Percentiles rank a stretch among this genome's conserved stretches.
Evolutionary conservation across 164 flowering plant species (phyloP).

Genomic region (Malania oleifera): DNA sequence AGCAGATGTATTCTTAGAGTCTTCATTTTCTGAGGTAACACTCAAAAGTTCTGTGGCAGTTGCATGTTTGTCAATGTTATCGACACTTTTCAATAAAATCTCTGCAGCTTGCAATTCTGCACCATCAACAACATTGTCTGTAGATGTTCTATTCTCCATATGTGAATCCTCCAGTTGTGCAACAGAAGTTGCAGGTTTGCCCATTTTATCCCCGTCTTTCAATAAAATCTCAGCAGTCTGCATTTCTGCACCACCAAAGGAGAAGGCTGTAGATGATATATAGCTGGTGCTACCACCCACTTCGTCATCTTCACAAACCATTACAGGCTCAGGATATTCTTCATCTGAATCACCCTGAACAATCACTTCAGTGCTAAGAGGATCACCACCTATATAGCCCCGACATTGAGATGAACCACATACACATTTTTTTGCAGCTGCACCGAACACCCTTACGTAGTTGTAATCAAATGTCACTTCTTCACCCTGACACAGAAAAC

Average conservation of each 20-base stretch:
- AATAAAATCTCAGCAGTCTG: conserved; percentile 14
- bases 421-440: conserved; percentile 93
- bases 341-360: conserved; percentile 96
- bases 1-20: conserved; percentile 12
- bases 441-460: conserved; percentile 94
- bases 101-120: neutral
- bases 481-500: conserved; percentile 59
- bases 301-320: conserved; percentile 46
- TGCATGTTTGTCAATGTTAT: conserved; percentile 7
- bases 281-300: conserved; percentile 13
- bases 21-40: conserved; percentile 9
- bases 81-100: conserved; percentile 1
- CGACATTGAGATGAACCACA: conserved; percentile 85
- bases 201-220: neutral
- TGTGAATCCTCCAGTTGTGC: conserved; percentile 3
- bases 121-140: neutral
- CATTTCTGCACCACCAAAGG: conserved; percentile 11
- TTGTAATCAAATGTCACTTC: conserved; percentile 97
- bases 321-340: conserved; percentile 76
- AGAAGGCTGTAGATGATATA: conserved; percentile 9
- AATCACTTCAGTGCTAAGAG: conserved; percentile 53
- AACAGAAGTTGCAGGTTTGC: conserved; percentile 2
- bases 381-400: conserved; percentile 96
- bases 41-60: conserved; percentile 16
- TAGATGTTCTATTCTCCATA: neutral